A percentile compares a stretch with the other conserved stretches of the same genome.
Conservation (phyloP, 2,329 filamentous ascomycete genomes). For the Teratosphaeria zuluensis region DNA sequence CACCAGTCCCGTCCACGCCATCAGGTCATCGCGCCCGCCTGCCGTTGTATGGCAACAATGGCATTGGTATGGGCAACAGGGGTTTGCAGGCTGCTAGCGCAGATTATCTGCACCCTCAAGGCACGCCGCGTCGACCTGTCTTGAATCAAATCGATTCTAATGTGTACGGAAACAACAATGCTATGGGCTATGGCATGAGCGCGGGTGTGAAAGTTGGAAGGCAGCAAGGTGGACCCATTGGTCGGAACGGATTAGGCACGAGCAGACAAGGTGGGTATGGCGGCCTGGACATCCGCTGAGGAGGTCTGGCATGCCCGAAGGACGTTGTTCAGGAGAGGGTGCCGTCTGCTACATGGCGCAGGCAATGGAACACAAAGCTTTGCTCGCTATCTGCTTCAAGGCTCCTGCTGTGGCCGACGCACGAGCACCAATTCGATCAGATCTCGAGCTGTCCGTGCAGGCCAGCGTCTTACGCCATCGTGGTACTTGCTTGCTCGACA, state of each 20-base stretch:
- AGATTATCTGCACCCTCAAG: constrained; percentile 6
- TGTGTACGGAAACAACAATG: constrained; percentile 21
- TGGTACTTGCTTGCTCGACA: neutral
- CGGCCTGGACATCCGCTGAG: neutral
- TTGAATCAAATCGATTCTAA: constrained; percentile 20
- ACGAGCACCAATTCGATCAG: no score
- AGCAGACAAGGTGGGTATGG: neutral
- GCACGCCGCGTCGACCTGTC: constrained; percentile 26
- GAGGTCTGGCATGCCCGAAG: neutral
- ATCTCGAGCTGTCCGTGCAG: no score
- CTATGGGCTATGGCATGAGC: constrained; percentile 21
- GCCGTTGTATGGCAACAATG: constrained; percentile 22
- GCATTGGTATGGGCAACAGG: constrained; percentile 14
- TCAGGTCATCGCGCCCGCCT: constrained; percentile 18
- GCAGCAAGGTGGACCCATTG: constrained; percentile 6
- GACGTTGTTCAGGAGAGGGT: no score
- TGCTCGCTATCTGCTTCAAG: neutral
- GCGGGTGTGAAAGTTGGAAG: constrained; percentile 23
- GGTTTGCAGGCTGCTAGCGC: neutral
- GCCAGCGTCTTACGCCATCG: neutral
- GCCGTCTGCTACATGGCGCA: neutral
- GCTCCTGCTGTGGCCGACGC: no score
- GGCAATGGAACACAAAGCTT: neutral
- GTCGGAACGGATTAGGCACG: neutral
- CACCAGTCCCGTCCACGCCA: constrained; percentile 18